A percentile compares a stretch with the other conserved stretches of the same genome.
These are phyloP conservation scores for Diplogelasinospora grovesii DNA, from an alignment of 495 filamentous ascomycete genomes.

Conservation along the genomic window DNA sequence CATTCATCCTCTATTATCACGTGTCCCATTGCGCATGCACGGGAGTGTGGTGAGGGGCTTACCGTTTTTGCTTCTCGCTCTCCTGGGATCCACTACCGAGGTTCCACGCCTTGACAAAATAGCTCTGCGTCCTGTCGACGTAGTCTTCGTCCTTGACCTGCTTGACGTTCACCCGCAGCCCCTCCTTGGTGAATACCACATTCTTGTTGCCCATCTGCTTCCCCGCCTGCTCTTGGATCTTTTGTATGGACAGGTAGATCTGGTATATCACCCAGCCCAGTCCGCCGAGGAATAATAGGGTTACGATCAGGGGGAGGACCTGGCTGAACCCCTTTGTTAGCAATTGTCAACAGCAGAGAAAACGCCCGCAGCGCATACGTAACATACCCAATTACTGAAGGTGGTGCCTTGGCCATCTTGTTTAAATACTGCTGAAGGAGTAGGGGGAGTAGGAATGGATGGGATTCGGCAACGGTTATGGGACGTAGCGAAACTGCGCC, in stretches of 20 bases:
- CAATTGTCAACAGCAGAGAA: too few species aligned
- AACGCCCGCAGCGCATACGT: too few species aligned
- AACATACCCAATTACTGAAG: too few species aligned
- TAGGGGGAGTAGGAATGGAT: too few species aligned
- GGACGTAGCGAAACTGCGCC: too few species aligned
- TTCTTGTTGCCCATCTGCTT: constrained; percentile 79
- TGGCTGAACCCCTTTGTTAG: too few species aligned
- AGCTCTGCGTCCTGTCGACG: constrained; percentile 75
- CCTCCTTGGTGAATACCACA: constrained; percentile 74
- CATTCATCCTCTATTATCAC: neutral
- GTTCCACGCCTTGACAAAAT: constrained; percentile 76
- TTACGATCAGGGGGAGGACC: constrained; percentile 66
- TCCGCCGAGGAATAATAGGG: constrained; percentile 56
- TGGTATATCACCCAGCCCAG: constrained; percentile 64
- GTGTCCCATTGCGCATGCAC: neutral
- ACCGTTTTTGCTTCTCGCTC: constrained; percentile 25
- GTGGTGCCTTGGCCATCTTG: too few species aligned
- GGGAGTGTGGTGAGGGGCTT: neutral
- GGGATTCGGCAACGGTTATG: too few species aligned
- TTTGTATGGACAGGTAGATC: constrained; percentile 61
- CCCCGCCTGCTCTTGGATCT: constrained; percentile 61
- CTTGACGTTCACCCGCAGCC: constrained; percentile 74
- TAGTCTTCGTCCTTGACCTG: constrained; percentile 70
- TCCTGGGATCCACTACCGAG: constrained; percentile 43
- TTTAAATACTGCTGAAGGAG: too few species aligned